A percentile compares a stretch with the other conserved stretches of the same genome.
These are phyloP conservation scores for Eutypella sp. DNA, from an alignment of 2,329 filamentous ascomycete species.

Conservation along the genomic window DNA sequence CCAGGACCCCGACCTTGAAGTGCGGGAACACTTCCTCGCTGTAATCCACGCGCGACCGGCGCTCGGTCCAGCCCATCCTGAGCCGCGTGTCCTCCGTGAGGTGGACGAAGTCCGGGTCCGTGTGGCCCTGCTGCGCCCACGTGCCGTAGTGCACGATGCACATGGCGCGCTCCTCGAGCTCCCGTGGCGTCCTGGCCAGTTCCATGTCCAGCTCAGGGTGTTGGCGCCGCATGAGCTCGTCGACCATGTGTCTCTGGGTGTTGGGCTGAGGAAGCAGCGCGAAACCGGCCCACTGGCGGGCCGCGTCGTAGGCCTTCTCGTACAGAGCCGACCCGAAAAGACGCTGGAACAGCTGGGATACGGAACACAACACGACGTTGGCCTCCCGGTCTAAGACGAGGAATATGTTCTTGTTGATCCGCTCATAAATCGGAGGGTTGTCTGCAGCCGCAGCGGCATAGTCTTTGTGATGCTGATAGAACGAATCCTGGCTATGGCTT, in stretches of 20 bases:
- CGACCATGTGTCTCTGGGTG: not conserved
- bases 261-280: not conserved
- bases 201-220: slow-evolving; percentile 3
- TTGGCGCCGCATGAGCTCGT: not conserved
- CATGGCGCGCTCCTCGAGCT: slow-evolving; percentile 1
- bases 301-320: not conserved
- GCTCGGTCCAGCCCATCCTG: not conserved
- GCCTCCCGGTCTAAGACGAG: not conserved
- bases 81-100: not conserved
- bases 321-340: not conserved
- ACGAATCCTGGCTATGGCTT: not conserved
- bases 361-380: not conserved
- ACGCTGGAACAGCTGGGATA: slow-evolving; percentile 1
- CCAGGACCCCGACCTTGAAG: slow-evolving; percentile 1
- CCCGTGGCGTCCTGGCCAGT: not conserved
- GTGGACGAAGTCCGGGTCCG: not conserved
- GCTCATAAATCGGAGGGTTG: not conserved
- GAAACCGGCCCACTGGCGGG: not conserved
- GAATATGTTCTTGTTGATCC: not conserved
- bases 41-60: not conserved
- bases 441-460: not conserved
- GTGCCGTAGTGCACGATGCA: slow-evolving; percentile 3
- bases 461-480: slow-evolving; percentile 1
- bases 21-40: not conserved
- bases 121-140: not conserved